These are phyloP conservation scores for Marasmius sp. DNA, from an alignment of 1,284 basidiomycete genomes.

Conservation along the genomic window DNA sequence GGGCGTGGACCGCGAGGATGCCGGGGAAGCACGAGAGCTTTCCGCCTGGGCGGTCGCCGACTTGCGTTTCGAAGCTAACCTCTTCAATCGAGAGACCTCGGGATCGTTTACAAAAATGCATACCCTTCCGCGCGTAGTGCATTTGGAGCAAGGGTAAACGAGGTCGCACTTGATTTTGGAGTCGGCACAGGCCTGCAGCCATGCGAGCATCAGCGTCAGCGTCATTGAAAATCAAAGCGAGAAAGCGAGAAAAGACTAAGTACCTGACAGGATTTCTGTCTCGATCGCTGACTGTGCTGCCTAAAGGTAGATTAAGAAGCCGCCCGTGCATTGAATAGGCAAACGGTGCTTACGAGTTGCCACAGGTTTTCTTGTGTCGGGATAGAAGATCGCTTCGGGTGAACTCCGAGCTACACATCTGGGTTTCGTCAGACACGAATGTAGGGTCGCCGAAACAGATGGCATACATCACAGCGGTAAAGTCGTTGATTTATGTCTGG, in stretches of 20 bases:
- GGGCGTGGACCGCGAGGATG: background rate
- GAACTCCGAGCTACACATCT: slow-evolving; percentile 32
- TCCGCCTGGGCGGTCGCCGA: background rate
- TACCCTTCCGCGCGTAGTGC: slow-evolving; percentile 55
- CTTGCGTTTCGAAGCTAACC: background rate
- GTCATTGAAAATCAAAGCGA: background rate
- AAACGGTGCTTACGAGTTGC: slow-evolving; percentile 45
- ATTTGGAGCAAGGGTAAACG: slow-evolving; percentile 66
- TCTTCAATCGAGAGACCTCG: slow-evolving; percentile 29
- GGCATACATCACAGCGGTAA: slow-evolving; percentile 49
- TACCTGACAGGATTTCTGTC: slow-evolving; percentile 50
- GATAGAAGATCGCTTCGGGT: slow-evolving; percentile 59
- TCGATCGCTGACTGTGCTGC: slow-evolving; percentile 24
- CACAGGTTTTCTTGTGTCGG: slow-evolving; percentile 56
- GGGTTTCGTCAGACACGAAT: background rate
- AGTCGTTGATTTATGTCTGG: slow-evolving; percentile 49
- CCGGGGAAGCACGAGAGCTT: background rate
- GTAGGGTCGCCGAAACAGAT: background rate
- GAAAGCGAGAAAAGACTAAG: background rate
- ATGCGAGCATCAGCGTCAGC: slow-evolving; percentile 12
- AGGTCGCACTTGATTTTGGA: slow-evolving; percentile 73
- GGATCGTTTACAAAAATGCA: slow-evolving; percentile 59
- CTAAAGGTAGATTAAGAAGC: background rate
- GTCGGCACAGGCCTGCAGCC: slow-evolving; percentile 60
- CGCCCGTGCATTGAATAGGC: background rate